These are phyloP conservation scores for Calonectria fujianensis DNA, from an alignment of 2,329 filamentous ascomycete genomes.

Conservation along the genomic window DNA sequence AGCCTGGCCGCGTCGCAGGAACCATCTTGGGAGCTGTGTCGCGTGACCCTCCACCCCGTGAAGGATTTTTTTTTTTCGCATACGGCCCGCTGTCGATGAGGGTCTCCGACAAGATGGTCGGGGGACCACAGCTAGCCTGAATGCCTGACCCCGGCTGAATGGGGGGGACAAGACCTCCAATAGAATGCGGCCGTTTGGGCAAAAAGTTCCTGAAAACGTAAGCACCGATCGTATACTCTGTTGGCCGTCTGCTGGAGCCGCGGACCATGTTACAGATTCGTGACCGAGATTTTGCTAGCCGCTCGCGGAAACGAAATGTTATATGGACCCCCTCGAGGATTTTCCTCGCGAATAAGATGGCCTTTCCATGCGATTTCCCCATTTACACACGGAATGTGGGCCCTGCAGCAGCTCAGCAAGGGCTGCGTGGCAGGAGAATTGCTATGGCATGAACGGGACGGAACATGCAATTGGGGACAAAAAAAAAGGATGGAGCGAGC, in stretches of 20 bases:
- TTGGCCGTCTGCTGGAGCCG: background rate
- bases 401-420: constrained; percentile 11
- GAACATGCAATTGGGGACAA: background rate
- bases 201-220: constrained; percentile 13
- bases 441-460: background rate
- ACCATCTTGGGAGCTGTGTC: constrained; percentile 11
- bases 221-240: constrained; percentile 1
- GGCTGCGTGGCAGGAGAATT: constrained; percentile 11
- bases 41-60: constrained; percentile 4
- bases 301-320: constrained; percentile 6
- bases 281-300: constrained; percentile 19
- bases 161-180: background rate
- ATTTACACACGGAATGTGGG: constrained; percentile 12
- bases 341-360: constrained; percentile 4
- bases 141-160: background rate
- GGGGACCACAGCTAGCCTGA: background rate
- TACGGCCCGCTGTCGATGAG: constrained; percentile 17
- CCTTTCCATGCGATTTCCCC: constrained; percentile 5
- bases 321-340: constrained; percentile 23
- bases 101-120: constrained; percentile 10
- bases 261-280: constrained; percentile 14
- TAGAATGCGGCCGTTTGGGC: constrained; percentile 3
- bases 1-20: background rate
- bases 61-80: constrained; percentile 15
- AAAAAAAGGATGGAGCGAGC: constrained; percentile 36